Evolutionary conservation across 768 basidiomycete genomes (phyloP), one percentile per base, ranked within the genome.

Genomic region (Pulveroboletus sp.): DNA sequence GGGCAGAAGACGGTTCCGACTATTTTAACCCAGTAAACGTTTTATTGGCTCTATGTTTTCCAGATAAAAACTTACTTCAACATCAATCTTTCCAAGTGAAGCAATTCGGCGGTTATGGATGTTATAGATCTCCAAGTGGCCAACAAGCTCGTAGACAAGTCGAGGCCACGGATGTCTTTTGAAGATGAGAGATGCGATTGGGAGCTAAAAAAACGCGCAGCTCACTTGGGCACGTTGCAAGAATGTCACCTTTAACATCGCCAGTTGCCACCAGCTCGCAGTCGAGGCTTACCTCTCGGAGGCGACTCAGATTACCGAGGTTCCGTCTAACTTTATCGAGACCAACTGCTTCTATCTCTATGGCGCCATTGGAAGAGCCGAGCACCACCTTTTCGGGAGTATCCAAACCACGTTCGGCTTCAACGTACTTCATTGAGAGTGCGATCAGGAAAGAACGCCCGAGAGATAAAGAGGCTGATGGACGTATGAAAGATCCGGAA

Each of bases 301-400:
- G 72, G 16, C 75, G 75, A 40, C 77, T 75, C 17, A 97, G 68
- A 45, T 80, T 71, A 5, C 85, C 72, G 23, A 95, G 75, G 39
- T 85, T 87, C 23, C 71, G 69, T 59, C 87, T 77, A 48, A 97
- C 81, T 63, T 85, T 90, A 60, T 90, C 85, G 23, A 97, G 72
- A 38, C 81, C 77, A 4, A 93, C 87, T 5, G 90, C 92, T 66
- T 94, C 88, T 12, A 98, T 90, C 55, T 86, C 73, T 55, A 98
- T 94, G 5, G 80, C 75, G 24, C 89, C 87, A 43, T 80, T 77
- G 20, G 94, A 94, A 2, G 90, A 90, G 24, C 92, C 92, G 23
- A 95, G 74, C 11, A 83, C 54, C 37, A 91, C 76, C 21, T 69
- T 80, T 66, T 94, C 87, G 43, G 74, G 73, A 32, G 75, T 69